phyloP scores from a whole-genome alignment of 2,329 filamentous ascomycete genomes.

The Chrysoporthe puriensis region DNA sequence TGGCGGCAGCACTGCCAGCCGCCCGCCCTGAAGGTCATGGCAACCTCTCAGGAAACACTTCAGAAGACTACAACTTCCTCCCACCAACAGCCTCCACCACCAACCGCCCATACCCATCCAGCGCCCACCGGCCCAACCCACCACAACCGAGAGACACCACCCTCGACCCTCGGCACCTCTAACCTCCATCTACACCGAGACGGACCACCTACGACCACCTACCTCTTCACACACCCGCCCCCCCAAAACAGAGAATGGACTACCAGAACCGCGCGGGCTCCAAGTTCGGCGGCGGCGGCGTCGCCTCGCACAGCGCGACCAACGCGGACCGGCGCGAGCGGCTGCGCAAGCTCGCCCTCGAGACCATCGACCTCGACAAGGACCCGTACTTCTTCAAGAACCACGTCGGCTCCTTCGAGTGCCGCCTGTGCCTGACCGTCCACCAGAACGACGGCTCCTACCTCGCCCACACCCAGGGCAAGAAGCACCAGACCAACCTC shows the following conservation, averaged over 20 bases:
- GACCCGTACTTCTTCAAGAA: conserved; percentile 99
- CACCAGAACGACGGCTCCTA: conserved; percentile 99
- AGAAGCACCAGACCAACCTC: conserved; percentile 98
- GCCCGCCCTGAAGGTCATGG: no score
- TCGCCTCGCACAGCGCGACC: conserved; percentile 89
- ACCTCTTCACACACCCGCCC: not conserved
- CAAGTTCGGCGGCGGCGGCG: conserved; percentile 96
- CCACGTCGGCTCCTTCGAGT: conserved; percentile 97
- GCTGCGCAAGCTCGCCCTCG: conserved; percentile 94
- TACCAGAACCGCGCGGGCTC: conserved; percentile 93
- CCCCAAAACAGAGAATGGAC: conserved; percentile 54
- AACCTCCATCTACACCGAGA: not conserved
- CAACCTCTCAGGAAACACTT: not conserved
- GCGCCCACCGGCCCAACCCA: not conserved
- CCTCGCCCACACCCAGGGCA: conserved; percentile 96
- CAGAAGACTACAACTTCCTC: not conserved
- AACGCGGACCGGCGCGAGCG: conserved; percentile 98
- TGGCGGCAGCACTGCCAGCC: not conserved
- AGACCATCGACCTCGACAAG: conserved; percentile 98
- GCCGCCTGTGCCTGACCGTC: conserved; percentile 92
- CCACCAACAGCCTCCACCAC: not conserved
- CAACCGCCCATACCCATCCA: not conserved
- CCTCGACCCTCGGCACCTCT: not conserved
- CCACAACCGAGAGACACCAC: not conserved
- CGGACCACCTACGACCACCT: not conserved